These are phyloP conservation scores for Strobilomyces echinocephalus DNA, from an alignment of 768 basidiomycete species.

Conservation along the genomic window DNA sequence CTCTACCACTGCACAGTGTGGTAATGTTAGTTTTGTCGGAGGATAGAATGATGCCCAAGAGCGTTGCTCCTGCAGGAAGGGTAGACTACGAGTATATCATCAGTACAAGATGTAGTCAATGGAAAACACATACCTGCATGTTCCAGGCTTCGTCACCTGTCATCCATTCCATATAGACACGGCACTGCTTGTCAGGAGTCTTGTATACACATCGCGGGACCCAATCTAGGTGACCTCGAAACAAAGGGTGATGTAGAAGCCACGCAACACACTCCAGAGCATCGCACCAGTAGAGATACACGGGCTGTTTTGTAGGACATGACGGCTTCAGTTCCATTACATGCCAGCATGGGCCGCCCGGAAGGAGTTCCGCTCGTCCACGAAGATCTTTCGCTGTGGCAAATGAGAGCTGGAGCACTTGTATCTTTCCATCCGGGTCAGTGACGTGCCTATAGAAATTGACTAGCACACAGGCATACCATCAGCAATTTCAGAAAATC, in stretches of 20 bases:
- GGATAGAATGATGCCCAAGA: not conserved
- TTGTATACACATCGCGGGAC: not conserved
- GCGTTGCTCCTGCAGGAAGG: not conserved
- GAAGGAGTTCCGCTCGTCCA: not conserved
- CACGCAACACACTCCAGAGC: not conserved
- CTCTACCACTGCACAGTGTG: not conserved
- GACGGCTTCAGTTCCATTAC: not conserved
- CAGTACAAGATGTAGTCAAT: too few species aligned
- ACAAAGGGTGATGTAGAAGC: not conserved
- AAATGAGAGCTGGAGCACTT: not conserved
- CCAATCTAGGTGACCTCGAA: not conserved
- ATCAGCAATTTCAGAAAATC: not conserved
- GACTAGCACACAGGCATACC: too few species aligned
- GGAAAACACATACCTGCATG: not conserved
- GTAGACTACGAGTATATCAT: not conserved
- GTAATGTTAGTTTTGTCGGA: not conserved
- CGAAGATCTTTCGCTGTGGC: not conserved
- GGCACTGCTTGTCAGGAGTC: not conserved
- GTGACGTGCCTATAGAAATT: not conserved
- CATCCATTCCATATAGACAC: not conserved
- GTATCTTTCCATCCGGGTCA: not conserved
- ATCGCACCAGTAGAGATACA: not conserved
- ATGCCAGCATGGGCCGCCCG: not conserved
- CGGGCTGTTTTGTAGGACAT: not conserved
- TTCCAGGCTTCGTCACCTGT: not conserved